Evolutionary conservation across 805 yeast species (phyloP).

Genomic region (Kluyveromyces nonfermentans): DNA sequence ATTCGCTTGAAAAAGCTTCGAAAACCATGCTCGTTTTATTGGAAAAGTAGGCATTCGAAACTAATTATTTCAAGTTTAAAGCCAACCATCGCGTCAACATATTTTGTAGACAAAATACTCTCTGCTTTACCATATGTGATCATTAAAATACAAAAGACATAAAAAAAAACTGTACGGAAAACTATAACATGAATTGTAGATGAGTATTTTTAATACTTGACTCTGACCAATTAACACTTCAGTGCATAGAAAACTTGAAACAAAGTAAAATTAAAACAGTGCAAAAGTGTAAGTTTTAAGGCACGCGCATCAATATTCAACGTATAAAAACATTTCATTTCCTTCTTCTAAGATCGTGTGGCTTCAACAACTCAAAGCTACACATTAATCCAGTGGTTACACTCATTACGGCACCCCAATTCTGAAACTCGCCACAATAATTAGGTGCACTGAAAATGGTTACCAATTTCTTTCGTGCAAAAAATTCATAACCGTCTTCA

Average conservation of each 20-base stretch:
- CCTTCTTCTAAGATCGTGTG: slow-evolving; percentile 27
- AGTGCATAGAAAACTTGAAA: not conserved
- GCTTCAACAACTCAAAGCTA: slow-evolving; percentile 62
- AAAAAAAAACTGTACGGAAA: not conserved
- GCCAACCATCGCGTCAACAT: too few species aligned
- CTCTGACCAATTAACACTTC: too few species aligned
- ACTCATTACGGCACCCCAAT: slow-evolving; percentile 74
- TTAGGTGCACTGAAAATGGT: slow-evolving; percentile 79
- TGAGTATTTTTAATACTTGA: too few species aligned
- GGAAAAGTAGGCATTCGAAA: too few species aligned
- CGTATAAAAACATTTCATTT: not conserved
- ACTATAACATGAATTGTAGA: not conserved
- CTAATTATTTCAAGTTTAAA: too few species aligned
- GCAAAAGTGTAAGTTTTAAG: not conserved
- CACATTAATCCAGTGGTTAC: slow-evolving; percentile 61
- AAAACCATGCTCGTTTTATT: too few species aligned
- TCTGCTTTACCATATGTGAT: not conserved
- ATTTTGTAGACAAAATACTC: too few species aligned
- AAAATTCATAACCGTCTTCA: slow-evolving; percentile 81
- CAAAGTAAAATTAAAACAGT: not conserved
- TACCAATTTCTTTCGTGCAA: slow-evolving; percentile 61
- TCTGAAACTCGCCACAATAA: slow-evolving; percentile 73
- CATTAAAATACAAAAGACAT: not conserved
- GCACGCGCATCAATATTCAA: not conserved
- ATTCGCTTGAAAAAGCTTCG: too few species aligned